A percentile compares a stretch with the other conserved stretches of the same genome.
Conservation (phyloP, 768 basidiomycete species). For the Boletellus emodensis region DNA sequence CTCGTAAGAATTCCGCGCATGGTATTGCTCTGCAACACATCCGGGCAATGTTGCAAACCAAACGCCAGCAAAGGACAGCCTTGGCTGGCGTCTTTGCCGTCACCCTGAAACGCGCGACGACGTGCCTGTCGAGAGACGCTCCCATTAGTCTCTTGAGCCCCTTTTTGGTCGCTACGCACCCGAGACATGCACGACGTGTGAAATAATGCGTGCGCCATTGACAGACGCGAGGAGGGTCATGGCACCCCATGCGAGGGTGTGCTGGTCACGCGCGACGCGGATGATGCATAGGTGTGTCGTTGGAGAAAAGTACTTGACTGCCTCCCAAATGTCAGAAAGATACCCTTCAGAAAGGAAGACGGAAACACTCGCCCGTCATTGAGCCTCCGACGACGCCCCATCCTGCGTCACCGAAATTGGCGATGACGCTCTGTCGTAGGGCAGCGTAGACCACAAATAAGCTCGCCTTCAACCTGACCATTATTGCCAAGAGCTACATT, state of each 20-base stretch:
- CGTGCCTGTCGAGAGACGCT: slow-evolving; percentile 41
- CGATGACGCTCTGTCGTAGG: slow-evolving; percentile 62
- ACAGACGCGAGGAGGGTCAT: slow-evolving; percentile 65
- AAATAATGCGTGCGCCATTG: slow-evolving; percentile 57
- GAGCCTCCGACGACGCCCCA: slow-evolving; percentile 79
- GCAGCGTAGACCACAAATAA: slow-evolving; percentile 67
- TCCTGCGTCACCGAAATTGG: slow-evolving; percentile 79
- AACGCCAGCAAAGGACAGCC: slow-evolving; percentile 10
- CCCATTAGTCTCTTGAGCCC: neutral
- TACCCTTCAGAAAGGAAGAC: neutral
- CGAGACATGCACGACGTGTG: slow-evolving; percentile 76
- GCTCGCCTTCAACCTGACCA: too few species aligned
- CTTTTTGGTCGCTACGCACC: slow-evolving; percentile 43
- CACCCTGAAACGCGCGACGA: slow-evolving; percentile 64
- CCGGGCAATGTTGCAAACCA: neutral
- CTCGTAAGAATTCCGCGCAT: slow-evolving; percentile 52
- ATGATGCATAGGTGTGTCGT: slow-evolving; percentile 81
- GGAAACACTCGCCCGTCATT: slow-evolving; percentile 52
- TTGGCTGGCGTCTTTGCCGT: slow-evolving; percentile 50
- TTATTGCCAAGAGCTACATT: too few species aligned
- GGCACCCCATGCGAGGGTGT: slow-evolving; percentile 76
- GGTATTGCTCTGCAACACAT: slow-evolving; percentile 42
- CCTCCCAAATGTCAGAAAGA: neutral
- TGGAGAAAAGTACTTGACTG: slow-evolving; percentile 89
- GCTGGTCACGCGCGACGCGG: slow-evolving; percentile 78